Conservation (phyloP, 345 rosid genomes). For the Boechera retrofracta region DNA sequence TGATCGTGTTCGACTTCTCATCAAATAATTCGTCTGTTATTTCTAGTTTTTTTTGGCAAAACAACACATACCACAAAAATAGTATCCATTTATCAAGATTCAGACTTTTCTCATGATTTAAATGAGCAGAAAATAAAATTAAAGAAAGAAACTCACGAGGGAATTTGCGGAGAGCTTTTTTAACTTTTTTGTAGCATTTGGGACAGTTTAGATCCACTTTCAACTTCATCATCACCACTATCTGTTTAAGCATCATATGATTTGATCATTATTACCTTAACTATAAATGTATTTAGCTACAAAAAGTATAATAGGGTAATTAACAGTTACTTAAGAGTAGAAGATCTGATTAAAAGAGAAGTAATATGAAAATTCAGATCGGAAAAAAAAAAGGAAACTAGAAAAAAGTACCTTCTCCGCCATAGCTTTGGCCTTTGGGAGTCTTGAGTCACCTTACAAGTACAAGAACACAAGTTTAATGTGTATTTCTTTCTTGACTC, state of each 20-base stretch:
- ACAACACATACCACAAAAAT: neutral
- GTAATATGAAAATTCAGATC: constrained; percentile 12
- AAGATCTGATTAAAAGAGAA: neutral
- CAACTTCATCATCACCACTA: constrained; percentile 61
- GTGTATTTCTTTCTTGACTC: constrained; percentile 12
- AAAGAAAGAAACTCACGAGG: constrained; percentile 62
- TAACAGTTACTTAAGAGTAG: neutral
- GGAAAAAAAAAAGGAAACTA: neutral
- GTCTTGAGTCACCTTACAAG: constrained; percentile 11
- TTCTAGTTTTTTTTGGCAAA: constrained; percentile 51
- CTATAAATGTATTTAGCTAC: neutral
- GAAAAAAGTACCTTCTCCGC: constrained; percentile 30
- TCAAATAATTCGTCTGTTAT: constrained; percentile 63
- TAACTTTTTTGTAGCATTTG: constrained; percentile 69
- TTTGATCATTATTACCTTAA: constrained; percentile 31
- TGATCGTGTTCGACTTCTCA: constrained; percentile 68
- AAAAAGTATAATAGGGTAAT: neutral
- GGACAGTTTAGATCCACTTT: constrained; percentile 69
- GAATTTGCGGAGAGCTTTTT: constrained; percentile 59
- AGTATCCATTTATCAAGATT: neutral
- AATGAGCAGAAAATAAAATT: neutral
- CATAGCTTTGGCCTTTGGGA: constrained; percentile 40
- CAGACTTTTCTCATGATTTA: neutral
- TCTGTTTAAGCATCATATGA: constrained; percentile 45
- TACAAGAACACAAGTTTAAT: constrained; percentile 16